These are phyloP conservation scores for Setaria italica DNA, from an alignment of 202 grass and related monocot species.

Conservation along the genomic window DNA sequence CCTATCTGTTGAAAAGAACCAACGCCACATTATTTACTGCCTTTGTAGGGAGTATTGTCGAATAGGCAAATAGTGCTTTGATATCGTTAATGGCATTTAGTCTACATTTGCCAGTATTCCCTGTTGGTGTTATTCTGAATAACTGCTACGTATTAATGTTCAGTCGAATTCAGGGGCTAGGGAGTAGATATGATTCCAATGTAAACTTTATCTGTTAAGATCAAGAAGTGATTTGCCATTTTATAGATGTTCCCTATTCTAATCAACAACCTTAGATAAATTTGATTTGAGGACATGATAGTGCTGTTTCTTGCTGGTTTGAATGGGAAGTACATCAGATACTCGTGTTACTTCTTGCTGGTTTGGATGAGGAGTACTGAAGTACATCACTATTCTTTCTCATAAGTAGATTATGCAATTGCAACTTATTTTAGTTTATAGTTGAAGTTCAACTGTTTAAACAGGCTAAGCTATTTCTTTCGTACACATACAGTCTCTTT, in stretches of 20 bases:
- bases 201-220: not conserved
- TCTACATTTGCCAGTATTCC: not conserved
- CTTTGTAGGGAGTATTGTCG: not conserved
- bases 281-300: not conserved
- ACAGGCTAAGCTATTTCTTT: not conserved
- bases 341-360: not conserved
- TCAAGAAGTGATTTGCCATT: not conserved
- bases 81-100: not conserved
- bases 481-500: not conserved
- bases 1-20: not conserved
- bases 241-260: not conserved
- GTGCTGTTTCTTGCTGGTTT: not conserved
- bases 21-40: not conserved
- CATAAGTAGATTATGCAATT: not conserved
- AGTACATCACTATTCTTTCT: not conserved
- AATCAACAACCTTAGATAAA: not conserved
- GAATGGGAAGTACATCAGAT: not conserved
- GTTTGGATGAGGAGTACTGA: not conserved
- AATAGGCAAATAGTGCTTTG: not conserved
- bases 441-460: conserved; percentile 5
- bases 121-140: conserved; percentile 12
- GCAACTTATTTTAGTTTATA: conserved; percentile 11
- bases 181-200: not conserved
- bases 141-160: not conserved
- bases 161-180: not conserved